A percentile compares a stretch with the other conserved stretches of the same genome.
phyloP scores from a whole-genome alignment of 805 yeast species.

The Blastobotrys peoriensis region DNA sequence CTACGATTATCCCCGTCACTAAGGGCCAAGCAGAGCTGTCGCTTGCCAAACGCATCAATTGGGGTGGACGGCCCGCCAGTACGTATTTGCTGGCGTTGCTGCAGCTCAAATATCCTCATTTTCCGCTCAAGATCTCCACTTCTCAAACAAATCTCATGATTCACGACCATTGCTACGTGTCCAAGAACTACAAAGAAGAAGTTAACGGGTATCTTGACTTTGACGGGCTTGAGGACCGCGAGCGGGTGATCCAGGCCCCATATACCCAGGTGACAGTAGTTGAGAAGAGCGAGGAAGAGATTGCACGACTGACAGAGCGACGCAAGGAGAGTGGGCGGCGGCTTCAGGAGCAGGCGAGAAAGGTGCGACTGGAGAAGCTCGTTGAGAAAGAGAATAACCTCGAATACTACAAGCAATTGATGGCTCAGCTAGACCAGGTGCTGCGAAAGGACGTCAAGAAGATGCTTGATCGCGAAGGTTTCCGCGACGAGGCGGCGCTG shows the following conservation, averaged over 20 bases:
- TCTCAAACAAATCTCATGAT: conserved; percentile 63
- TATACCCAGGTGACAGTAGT: conserved; percentile 52
- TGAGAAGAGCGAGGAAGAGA: conserved; percentile 79
- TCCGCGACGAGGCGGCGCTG: conserved; percentile 68
- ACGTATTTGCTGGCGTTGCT: conserved; percentile 58
- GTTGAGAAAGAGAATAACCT: conserved; percentile 75
- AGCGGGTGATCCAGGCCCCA: conserved; percentile 78
- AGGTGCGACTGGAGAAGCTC: conserved; percentile 71
- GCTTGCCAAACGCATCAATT: conserved; percentile 74
- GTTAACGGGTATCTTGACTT: conserved; percentile 50
- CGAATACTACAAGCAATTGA: conserved; percentile 59
- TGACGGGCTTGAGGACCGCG: conserved; percentile 59
- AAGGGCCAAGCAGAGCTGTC: conserved; percentile 59
- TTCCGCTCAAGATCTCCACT: conserved; percentile 65
- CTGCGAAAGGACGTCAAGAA: conserved; percentile 48
- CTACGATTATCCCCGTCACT: conserved; percentile 76
- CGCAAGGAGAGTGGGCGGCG: conserved; percentile 80
- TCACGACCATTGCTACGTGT: conserved; percentile 72
- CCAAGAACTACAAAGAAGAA: conserved; percentile 62
- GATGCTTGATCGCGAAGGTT: conserved; percentile 63
- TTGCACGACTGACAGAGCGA: conserved; percentile 67
- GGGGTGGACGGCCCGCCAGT: conserved; percentile 81
- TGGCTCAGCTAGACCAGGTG: conserved; percentile 41
- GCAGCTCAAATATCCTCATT: conserved; percentile 82
- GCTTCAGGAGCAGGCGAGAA: conserved; percentile 89